A percentile compares a stretch with the other conserved stretches of the same genome.
These are phyloP conservation scores for Eucalyptus curtisii DNA, from an alignment of 345 rosid species.

Conservation along the genomic window DNA sequence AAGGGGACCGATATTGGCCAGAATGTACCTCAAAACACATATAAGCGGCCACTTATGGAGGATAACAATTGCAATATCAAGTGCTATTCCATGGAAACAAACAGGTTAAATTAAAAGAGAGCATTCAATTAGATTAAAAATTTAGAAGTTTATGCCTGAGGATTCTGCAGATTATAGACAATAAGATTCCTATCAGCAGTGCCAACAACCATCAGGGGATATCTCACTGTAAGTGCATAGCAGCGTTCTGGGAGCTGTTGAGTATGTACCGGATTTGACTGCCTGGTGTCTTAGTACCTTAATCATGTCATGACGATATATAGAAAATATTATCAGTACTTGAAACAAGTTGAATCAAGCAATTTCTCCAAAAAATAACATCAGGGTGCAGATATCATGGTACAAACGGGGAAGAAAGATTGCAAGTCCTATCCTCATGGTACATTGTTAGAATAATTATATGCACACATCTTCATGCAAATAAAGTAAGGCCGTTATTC, in stretches of 20 bases:
- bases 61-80: neutral
- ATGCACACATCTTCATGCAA: neutral
- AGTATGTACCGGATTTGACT: slow-evolving; percentile 74
- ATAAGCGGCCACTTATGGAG: neutral
- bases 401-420: neutral
- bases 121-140: neutral
- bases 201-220: slow-evolving; percentile 95
- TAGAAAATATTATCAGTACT: neutral
- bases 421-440: neutral
- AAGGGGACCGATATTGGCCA: neutral
- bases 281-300: slow-evolving; percentile 96
- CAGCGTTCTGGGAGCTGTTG: slow-evolving; percentile 97
- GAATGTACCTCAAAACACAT: neutral
- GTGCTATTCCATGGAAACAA: neutral
- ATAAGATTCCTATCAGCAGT: slow-evolving; percentile 93
- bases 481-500: neutral
- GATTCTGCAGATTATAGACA: slow-evolving; percentile 77
- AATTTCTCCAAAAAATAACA: neutral
- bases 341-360: neutral
- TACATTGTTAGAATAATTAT: neutral
- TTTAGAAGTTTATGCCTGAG: slow-evolving; percentile 44
- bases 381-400: neutral
- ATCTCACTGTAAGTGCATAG: slow-evolving; percentile 64
- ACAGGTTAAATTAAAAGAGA: neutral
- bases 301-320: neutral